Conservation (phyloP, 495 filamentous ascomycete genomes). For the Letharia lupina region DNA sequence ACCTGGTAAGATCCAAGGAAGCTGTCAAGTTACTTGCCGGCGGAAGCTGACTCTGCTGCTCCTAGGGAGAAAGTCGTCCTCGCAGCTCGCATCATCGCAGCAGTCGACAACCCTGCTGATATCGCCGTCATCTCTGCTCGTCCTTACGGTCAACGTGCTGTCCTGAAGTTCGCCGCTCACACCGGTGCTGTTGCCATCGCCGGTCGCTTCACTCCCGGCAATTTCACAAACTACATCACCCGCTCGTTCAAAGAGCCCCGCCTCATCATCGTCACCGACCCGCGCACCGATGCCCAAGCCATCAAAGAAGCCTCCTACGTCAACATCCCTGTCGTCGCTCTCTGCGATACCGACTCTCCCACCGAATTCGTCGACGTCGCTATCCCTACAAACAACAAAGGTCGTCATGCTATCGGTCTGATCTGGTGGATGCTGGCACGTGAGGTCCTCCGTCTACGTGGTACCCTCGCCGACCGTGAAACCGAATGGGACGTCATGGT, state of each 20-base stretch:
- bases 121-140: constrained; percentile 98
- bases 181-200: constrained; percentile 97
- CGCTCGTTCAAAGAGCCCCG: constrained; percentile 99
- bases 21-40: not conserved
- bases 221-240: constrained; percentile 99
- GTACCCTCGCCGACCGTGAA: constrained; percentile 88
- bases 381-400: constrained; percentile 99
- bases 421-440: constrained; percentile 99
- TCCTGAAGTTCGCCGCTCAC: constrained; percentile 97
- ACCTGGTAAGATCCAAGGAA: constrained; percentile 66
- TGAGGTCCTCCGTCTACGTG: constrained; percentile 97
- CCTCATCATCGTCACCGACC: constrained; percentile 98
- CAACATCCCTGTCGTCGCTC: constrained; percentile 98
- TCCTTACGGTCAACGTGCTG: constrained; percentile 97
- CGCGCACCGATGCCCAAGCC: constrained; percentile 97
- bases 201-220: constrained; percentile 98
- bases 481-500: constrained; percentile 97
- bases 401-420: constrained; percentile 93
- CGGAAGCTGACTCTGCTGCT: not conserved
- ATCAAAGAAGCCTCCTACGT: constrained; percentile 99
- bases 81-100: constrained; percentile 94
- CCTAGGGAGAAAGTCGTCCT: constrained; percentile 97
- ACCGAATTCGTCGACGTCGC: constrained; percentile 99
- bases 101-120: constrained; percentile 98
- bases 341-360: constrained; percentile 98